A percentile compares a stretch with the other conserved stretches of the same genome.
These are phyloP conservation scores for Lophiostoma macrostomum DNA, from an alignment of 495 filamentous ascomycete species.

Conservation along the genomic window DNA sequence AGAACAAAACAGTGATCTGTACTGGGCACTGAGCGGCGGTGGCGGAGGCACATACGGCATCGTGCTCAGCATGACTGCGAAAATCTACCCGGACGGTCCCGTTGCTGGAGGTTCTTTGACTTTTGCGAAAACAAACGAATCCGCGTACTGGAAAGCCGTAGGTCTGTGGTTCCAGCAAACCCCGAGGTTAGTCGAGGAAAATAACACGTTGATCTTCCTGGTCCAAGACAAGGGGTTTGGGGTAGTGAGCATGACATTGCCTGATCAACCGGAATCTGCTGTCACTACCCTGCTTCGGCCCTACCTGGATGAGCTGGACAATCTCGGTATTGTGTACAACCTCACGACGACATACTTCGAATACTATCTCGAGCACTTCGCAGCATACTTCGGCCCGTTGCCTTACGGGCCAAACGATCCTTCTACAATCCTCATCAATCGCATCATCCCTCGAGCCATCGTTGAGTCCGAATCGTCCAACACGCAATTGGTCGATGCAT, in stretches of 20 bases:
- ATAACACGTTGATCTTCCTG: neutral
- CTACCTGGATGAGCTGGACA: neutral
- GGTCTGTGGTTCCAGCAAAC: neutral
- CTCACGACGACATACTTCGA: too few species aligned
- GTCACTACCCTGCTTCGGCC: neutral
- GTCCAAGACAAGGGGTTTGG: neutral
- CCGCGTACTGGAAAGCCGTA: neutral
- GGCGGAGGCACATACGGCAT: constrained; percentile 15
- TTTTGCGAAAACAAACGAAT: neutral
- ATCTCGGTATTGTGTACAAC: neutral
- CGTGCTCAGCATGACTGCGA: constrained; percentile 1
- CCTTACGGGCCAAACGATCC: neutral
- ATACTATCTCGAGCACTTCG: neutral
- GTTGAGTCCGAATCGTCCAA: neutral
- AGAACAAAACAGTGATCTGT: constrained; percentile 9
- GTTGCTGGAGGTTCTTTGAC: neutral
- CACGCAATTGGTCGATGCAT: neutral
- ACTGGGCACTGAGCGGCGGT: constrained; percentile 16
- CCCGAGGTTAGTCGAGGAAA: neutral
- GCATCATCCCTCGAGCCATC: neutral
- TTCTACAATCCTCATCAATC: too few species aligned
- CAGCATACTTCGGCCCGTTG: neutral
- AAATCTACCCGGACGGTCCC: neutral
- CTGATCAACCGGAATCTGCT: neutral
- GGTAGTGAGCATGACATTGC: too few species aligned